Base-by-base conservation (phyloP, 2,329 filamentous ascomycete species). In the Penicillium sp. region DNA sequence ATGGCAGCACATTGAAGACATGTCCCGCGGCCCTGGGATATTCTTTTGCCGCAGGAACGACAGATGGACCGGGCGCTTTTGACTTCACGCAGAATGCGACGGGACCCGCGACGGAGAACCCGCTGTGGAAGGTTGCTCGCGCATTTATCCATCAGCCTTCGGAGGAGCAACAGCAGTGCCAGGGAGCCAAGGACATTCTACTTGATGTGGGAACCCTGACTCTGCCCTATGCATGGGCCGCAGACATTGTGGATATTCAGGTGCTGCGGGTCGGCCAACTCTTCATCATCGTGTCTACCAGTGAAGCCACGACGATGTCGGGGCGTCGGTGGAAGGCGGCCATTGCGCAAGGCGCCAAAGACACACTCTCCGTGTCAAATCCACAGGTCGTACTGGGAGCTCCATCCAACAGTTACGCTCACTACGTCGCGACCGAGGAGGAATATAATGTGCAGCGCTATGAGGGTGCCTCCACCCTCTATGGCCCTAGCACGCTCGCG, bases 381-480 rank as follows among this genome's bases (percentile, higher is more conserved):
- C 89, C 90, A 0, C 71, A 91, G n/a, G 91, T 96, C 3, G 90
- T 96, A 1, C 81, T 97, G 0, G 92, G 93, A 28, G 92, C 91
- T 0, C 93, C 94, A 0, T 92, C 92, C 53, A 98, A 98, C 73
- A 92, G 86, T 59, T 98, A 98, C 75, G 88, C 91, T 3, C 90
- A 94, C 75, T 94, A 94, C 75, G 86, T 92, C 59, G 76, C 88
- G 1, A 94, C 92, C 0, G 84, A 87, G 31, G 90, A 96, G 73
- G 90, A 96, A 75, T 96, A 95, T 73, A 78, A 79, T 12, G 81
- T 95, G 48, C 94, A 97, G 78, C 88, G 94, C 10, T 97, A 97
- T 76, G 94, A 98, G 78, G 94, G 93, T n/a, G 94, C 91, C 0
- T 94, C 90, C 6, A 98, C 94, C 0, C 85, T 98, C 2, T 95